Evolutionary conservation across 352 stramenopile species (phyloP).

Genomic region (Lagenidium sp.): DNA sequence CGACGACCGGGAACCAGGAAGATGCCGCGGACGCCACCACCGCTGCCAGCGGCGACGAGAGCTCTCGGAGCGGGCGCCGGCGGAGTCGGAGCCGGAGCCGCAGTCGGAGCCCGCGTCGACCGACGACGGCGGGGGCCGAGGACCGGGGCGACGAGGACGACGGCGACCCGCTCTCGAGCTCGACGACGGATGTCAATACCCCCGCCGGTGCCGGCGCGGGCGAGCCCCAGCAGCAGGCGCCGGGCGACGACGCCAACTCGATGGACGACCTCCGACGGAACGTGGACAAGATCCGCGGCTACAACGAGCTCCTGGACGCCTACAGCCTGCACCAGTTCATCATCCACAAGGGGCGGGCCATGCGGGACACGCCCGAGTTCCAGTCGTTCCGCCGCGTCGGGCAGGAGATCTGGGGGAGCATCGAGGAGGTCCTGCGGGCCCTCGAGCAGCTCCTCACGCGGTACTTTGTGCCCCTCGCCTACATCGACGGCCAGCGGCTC

Average conservation of each 20-base stretch:
- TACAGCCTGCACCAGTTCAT: conserved; percentile 86
- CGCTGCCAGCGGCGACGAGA: no score
- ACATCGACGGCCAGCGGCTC: conserved; percentile 78
- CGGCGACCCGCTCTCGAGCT: no score
- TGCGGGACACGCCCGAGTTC: conserved; percentile 84
- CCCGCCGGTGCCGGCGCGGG: not conserved
- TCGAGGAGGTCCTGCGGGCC: conserved; percentile 61
- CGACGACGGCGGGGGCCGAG: not conserved
- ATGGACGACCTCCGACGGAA: conserved; percentile 67
- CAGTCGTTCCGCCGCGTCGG: conserved; percentile 70
- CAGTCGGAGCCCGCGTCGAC: no score
- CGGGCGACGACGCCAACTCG: conserved; percentile 17
- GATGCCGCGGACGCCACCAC: no score
- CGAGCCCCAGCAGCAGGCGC: conserved; percentile 1
- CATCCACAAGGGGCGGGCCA: conserved; percentile 76
- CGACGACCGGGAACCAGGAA: not conserved
- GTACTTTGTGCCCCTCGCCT: conserved; percentile 82
- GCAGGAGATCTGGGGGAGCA: conserved; percentile 75
- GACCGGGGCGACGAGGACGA: not conserved
- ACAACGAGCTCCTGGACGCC: conserved; percentile 71
- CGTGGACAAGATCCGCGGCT: conserved; percentile 71
- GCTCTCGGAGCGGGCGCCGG: no score
- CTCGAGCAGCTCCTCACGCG: conserved; percentile 66
- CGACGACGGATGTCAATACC: conserved; percentile 10
- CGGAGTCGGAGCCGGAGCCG: no score